Base-by-base conservation (phyloP, 371 early-diverging fungal genomes). In the Zychaea mexicana region DNA sequence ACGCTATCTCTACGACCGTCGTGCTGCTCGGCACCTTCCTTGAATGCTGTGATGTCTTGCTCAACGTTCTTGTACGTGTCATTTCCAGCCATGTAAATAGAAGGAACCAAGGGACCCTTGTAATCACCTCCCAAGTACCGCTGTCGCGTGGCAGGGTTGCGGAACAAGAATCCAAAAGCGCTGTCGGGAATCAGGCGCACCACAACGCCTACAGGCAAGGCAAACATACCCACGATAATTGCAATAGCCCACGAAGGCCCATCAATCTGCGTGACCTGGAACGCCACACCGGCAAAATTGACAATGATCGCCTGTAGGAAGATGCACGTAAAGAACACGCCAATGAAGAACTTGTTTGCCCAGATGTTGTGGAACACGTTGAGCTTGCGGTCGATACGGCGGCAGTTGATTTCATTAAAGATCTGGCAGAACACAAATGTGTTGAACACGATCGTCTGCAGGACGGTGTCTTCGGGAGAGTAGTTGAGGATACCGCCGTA, bases 391-490 rank as follows among this genome's bases (percentile, higher is more conserved):
- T 89, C 82, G 53, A 91, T 69, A 21, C 90, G 84, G 47, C 92
- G 85, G 66, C 88, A 88, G 69, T 90, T 90, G 78, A 90, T 54
- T 67, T 88, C 88, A 69, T 92, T 92, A 65, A 90, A 92, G 32
- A 94, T 82, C 65, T 92, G 94, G 47, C 91, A 71, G 62, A 91
- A 88, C 2, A 92, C 90, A 73, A 93, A 94, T 1, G 91, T 83
- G 64, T 90, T 93, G 71, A 92, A 93, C 0, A 92, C 84, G 55
- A 90, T 69, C 6, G 90, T 85, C 45, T 79, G 73, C 10, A 90
- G 70, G 10, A 77, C 69, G 15, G 55, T 67, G 45, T 61, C 65
- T 22, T 78, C 76, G 6, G 68, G 45, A 15, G 63, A 47, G 30
- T 61, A 60, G n/a, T 70, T 38, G 9, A 79, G 57, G 13, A 70